phyloP scores from a whole-genome alignment of 257 asterid genomes.

The Marsdenia floribunda region DNA sequence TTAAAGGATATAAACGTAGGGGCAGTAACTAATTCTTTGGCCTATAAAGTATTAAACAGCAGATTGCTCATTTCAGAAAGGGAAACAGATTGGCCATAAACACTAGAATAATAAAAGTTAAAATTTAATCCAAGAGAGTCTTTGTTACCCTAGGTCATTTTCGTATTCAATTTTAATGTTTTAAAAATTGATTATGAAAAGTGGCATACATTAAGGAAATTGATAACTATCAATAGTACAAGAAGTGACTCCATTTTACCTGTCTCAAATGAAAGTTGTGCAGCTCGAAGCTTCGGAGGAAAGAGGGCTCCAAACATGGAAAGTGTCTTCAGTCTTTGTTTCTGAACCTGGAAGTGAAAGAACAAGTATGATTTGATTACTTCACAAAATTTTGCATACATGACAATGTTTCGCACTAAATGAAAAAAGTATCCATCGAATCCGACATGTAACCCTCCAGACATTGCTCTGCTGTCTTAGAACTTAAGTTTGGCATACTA shows the following conservation, averaged over 20 bases:
- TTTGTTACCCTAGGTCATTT: neutral
- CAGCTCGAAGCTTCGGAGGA: conserved; percentile 89
- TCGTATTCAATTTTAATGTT: neutral
- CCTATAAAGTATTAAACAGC: neutral
- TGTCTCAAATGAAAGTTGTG: conserved; percentile 84
- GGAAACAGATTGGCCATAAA: neutral
- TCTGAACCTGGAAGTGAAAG: conserved; percentile 39
- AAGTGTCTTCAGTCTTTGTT: conserved; percentile 55
- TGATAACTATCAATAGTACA: neutral
- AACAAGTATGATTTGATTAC: neutral
- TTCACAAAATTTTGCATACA: neutral
- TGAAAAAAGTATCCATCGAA: conserved; percentile 1
- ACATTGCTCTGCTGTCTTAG: neutral
- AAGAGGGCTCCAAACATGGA: conserved; percentile 82
- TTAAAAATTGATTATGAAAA: neutral
- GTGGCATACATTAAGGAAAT: neutral
- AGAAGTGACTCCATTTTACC: conserved; percentile 36
- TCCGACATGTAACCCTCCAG: neutral
- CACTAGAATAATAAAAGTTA: neutral
- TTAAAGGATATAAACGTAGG: neutral
- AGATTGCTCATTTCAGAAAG: neutral
- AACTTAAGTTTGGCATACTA: neutral
- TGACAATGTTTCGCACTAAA: neutral
- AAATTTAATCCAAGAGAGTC: neutral
- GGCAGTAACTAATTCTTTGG: neutral